A percentile compares a stretch with the other conserved stretches of the same genome.
phyloP scores from a whole-genome alignment of 768 basidiomycete genomes.

The Mycena chlorophos region DNA sequence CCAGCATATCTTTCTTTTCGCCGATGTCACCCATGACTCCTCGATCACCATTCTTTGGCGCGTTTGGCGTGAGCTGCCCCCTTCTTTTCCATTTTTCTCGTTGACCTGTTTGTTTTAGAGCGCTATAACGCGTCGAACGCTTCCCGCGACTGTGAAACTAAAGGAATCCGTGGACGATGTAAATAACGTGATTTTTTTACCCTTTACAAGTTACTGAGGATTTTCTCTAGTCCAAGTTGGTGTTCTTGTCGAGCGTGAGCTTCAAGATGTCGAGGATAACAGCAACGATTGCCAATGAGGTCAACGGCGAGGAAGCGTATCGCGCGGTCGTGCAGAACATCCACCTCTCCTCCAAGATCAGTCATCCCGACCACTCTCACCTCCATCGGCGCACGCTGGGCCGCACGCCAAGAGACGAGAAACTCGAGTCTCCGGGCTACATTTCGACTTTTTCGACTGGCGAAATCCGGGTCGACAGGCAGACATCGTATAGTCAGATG shows the following conservation, averaged over 20 bases:
- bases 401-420: conserved; percentile 30
- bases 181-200: conserved; percentile 36
- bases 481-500: conserved; percentile 33
- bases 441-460: conserved; percentile 43
- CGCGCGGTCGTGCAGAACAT: conserved; percentile 44
- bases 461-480: conserved; percentile 48
- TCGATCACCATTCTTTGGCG: conserved; percentile 41
- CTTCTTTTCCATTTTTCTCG: not conserved
- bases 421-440: conserved; percentile 51
- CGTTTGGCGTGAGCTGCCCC: conserved; percentile 48
- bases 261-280: conserved; percentile 51
- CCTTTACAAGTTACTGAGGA: not conserved
- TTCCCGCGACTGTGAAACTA: conserved; percentile 40
- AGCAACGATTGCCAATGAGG: conserved; percentile 39
- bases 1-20: conserved; percentile 22
- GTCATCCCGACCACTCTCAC: conserved; percentile 43
- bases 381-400: conserved; percentile 60
- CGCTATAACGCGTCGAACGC: conserved; percentile 44
- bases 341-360: conserved; percentile 43
- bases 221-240: conserved; percentile 42
- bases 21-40: conserved; percentile 28
- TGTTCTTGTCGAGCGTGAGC: conserved; percentile 43
- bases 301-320: conserved; percentile 36
- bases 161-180: conserved; percentile 39
- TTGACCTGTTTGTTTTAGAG: conserved; percentile 33